Conservation (phyloP, 2,329 filamentous ascomycete genomes). For the Amauroascus niger region DNA sequence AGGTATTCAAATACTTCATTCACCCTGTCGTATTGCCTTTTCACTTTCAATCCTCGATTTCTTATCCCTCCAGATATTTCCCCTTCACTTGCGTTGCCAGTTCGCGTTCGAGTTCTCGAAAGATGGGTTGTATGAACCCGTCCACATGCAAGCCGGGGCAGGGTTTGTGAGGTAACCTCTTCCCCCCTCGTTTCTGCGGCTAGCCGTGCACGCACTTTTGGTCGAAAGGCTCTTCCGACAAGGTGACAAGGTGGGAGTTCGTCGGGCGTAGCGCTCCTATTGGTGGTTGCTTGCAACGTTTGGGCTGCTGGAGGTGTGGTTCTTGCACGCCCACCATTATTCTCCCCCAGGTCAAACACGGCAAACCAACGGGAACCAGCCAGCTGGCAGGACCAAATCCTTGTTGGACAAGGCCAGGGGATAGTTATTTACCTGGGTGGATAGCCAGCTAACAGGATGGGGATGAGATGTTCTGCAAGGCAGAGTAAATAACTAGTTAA, state of each 20-base stretch:
- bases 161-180: background rate
- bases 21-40: background rate
- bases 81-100: background rate
- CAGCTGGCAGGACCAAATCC: constrained; percentile 11
- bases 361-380: constrained; percentile 10
- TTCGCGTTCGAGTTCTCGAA: background rate
- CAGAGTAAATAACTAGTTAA: background rate
- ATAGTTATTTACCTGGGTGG: background rate
- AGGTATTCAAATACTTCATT: background rate
- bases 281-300: background rate
- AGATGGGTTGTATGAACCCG: background rate
- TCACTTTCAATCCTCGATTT: background rate
- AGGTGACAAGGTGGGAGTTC: background rate
- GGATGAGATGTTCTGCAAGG: background rate
- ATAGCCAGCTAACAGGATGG: background rate
- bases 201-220: background rate
- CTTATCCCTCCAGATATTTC: background rate
- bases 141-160: background rate
- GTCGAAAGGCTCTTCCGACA: background rate
- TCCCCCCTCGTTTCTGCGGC: background rate
- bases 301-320: constrained; percentile 3
- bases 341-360: background rate
- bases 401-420: background rate
- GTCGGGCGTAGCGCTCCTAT: background rate
- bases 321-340: constrained; percentile 6